Evolutionary conservation across 2,329 filamentous ascomycete species (phyloP).

Genomic region (Aschersonia sp.): DNA sequence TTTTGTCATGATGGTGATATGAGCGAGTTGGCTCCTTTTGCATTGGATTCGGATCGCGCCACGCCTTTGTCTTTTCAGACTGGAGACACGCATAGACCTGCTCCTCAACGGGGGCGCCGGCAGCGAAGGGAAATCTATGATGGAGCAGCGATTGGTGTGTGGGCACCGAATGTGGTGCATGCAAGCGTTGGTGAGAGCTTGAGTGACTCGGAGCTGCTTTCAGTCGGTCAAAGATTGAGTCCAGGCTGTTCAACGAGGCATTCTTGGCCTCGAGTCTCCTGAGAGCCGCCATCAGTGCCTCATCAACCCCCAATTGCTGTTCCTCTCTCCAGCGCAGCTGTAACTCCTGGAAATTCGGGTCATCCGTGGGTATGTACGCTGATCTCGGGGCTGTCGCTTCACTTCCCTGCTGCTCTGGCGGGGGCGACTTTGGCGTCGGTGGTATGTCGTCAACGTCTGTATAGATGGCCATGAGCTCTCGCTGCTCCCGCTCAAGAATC

Average conservation of each 20-base stretch:
- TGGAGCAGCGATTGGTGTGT: not conserved
- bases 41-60: slow-evolving; percentile 24
- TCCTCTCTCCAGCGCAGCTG: slow-evolving; percentile 33
- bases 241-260: slow-evolving; percentile 20
- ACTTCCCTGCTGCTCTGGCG: slow-evolving; percentile 15
- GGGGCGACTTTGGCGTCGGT: slow-evolving; percentile 39
- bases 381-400: slow-evolving; percentile 13
- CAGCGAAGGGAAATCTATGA: slow-evolving; percentile 15
- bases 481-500: slow-evolving; percentile 42
- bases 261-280: slow-evolving; percentile 25
- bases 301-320: slow-evolving; percentile 26
- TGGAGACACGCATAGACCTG: slow-evolving; percentile 27
- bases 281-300: slow-evolving; percentile 26
- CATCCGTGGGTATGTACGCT: slow-evolving; percentile 22
- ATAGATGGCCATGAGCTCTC: slow-evolving; percentile 48
- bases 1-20: slow-evolving; percentile 26
- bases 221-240: slow-evolving; percentile 24
- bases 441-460: slow-evolving; percentile 39
- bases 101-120: slow-evolving; percentile 21
- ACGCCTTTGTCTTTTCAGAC: slow-evolving; percentile 28
- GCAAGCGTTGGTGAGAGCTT: slow-evolving; percentile 3
- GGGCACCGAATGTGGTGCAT: not conserved
- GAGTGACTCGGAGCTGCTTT: slow-evolving; percentile 6
- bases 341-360: slow-evolving; percentile 30
- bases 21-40: slow-evolving; percentile 16